These are phyloP conservation scores for Mycena pura DNA, from an alignment of 768 basidiomycete species.

Conservation along the genomic window DNA sequence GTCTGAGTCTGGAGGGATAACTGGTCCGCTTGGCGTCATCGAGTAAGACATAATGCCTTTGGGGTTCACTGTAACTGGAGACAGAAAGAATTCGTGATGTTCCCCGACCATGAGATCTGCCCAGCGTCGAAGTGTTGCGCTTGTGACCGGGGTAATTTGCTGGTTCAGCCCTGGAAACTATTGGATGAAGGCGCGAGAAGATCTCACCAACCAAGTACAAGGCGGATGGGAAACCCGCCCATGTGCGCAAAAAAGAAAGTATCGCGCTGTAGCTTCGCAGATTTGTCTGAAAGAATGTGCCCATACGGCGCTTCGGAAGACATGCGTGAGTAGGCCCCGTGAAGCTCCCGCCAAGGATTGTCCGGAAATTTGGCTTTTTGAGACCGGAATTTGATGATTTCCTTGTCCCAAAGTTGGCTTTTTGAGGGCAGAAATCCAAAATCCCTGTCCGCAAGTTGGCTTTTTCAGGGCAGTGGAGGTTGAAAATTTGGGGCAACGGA, in stretches of 20 bases:
- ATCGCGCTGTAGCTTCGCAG: not conserved
- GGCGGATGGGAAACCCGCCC: not conserved
- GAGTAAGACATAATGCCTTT: slow-evolving; percentile 1
- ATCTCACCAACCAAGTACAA: not conserved
- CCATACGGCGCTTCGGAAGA: no score
- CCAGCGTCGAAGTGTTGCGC: slow-evolving; percentile 3
- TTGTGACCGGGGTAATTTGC: not conserved
- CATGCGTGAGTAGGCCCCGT: no score
- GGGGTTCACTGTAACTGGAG: not conserved
- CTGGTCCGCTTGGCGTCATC: not conserved
- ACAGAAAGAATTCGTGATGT: not conserved
- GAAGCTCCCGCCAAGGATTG: no score
- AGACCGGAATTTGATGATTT: no score
- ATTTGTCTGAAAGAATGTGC: not conserved
- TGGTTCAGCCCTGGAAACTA: slow-evolving; percentile 1
- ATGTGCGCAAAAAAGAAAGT: slow-evolving; percentile 1
- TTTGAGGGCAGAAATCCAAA: no score
- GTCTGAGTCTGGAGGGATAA: not conserved
- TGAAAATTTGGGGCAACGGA: no score
- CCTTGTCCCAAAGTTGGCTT: no score
- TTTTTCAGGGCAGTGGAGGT: no score
- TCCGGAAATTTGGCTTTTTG: no score
- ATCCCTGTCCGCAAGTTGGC: no score
- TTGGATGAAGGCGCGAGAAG: not conserved
- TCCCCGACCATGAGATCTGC: not conserved